Evolutionary conservation across 345 rosid species (phyloP).

Genomic region (Luvunga scandens): DNA sequence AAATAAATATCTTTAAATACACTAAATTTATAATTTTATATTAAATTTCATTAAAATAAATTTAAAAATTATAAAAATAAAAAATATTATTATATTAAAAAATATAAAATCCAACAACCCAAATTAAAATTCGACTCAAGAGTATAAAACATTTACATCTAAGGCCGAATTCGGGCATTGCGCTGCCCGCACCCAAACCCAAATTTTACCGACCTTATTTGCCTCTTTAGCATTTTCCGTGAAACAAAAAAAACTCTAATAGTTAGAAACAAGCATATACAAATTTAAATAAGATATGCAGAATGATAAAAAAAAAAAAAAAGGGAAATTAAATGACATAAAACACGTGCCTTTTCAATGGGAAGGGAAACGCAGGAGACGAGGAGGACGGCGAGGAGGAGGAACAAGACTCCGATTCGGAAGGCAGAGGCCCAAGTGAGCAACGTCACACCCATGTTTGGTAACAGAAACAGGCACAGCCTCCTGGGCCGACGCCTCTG

Average conservation of each 20-base stretch:
- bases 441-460: slow-evolving; percentile 24
- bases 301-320: not conserved
- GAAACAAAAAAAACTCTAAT: not conserved
- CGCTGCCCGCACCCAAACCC: too few species aligned
- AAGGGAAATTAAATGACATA: not conserved
- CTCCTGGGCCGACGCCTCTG: slow-evolving; percentile 32
- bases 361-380: slow-evolving; percentile 41
- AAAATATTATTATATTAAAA: too few species aligned
- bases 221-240: not conserved
- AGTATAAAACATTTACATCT: too few species aligned
- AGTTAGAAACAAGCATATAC: not conserved
- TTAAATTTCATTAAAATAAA: too few species aligned
- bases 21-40: too few species aligned
- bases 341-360: slow-evolving; percentile 31
- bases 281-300: not conserved
- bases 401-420: slow-evolving; percentile 34
- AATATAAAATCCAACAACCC: too few species aligned
- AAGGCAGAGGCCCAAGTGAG: slow-evolving; percentile 29
- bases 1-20: too few species aligned
- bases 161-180: too few species aligned
- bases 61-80: too few species aligned
- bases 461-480: slow-evolving; percentile 25
- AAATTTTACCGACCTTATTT: too few species aligned
- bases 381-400: slow-evolving; percentile 31
- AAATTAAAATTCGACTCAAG: too few species aligned